These are phyloP conservation scores for Chenopodium suecicum DNA, from an alignment of 148 eudicot species.

Conservation along the genomic window DNA sequence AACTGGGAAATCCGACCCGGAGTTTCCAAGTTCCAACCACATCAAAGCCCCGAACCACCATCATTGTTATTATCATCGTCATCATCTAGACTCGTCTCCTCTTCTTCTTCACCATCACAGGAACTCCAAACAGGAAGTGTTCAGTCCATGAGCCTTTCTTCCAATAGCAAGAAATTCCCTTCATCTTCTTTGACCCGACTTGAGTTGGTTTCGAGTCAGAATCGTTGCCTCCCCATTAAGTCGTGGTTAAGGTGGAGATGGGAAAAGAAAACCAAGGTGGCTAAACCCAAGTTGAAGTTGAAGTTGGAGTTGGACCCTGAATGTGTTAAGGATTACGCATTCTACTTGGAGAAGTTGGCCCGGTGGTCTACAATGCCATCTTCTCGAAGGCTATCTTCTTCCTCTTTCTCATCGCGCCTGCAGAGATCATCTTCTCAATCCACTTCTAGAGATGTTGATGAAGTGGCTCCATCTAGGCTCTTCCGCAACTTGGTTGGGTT, in stretches of 20 bases:
- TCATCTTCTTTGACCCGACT: neutral
- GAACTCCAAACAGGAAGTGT: neutral
- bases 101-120: neutral
- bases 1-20: slow-evolving; percentile 5
- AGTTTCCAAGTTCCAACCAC: slow-evolving; percentile 3
- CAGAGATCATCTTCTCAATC: neutral
- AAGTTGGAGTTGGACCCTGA: slow-evolving; percentile 7
- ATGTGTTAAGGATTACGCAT: neutral
- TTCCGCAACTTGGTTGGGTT: neutral
- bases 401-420: neutral
- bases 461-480: neutral
- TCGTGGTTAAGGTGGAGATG: slow-evolving; percentile 4
- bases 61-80: neutral
- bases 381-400: neutral
- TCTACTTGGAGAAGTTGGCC: slow-evolving; percentile 9
- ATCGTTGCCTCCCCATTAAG: neutral
- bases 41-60: slow-evolving; percentile 1
- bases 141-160: neutral
- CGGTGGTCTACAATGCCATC: slow-evolving; percentile 4
- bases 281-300: slow-evolving; percentile 11
- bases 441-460: neutral
- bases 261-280: neutral
- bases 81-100: neutral
- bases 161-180: neutral
- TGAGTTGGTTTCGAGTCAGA: neutral